A percentile compares a stretch with the other conserved stretches of the same genome.
These are phyloP conservation scores for Pichia inconspicua DNA, from an alignment of 1,139 yeast genomes.

Conservation along the genomic window DNA sequence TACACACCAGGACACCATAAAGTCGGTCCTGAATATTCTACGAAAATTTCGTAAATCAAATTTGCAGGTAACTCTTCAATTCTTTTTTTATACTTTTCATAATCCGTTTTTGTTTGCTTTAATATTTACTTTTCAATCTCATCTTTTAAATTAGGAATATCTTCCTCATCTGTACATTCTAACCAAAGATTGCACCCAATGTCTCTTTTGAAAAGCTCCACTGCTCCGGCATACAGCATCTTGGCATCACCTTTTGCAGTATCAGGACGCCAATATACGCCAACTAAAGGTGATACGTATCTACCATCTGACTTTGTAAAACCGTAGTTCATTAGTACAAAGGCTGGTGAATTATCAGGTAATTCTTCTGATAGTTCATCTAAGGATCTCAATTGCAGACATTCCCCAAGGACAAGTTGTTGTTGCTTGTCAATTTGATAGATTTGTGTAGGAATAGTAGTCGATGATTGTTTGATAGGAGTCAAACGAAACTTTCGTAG, in stretches of 20 bases:
- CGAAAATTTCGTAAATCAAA: too few relatives aligned
- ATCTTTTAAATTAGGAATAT: slow-evolving; percentile 42
- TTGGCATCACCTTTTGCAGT: slow-evolving; percentile 70
- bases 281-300: slow-evolving; percentile 61
- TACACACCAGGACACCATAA: not conserved
- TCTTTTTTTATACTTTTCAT: not conserved
- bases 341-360: slow-evolving; percentile 80
- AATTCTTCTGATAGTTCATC: slow-evolving; percentile 65
- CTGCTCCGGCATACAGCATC: slow-evolving; percentile 88
- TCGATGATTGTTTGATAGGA: slow-evolving; percentile 40
- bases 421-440: slow-evolving; percentile 52
- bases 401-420: slow-evolving; percentile 37
- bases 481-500: slow-evolving; percentile 43
- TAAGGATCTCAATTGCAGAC: slow-evolving; percentile 48
- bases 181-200: slow-evolving; percentile 59
- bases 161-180: slow-evolving; percentile 55
- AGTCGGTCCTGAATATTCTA: not conserved
- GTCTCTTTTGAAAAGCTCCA: slow-evolving; percentile 67
- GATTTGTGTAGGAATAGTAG: slow-evolving; percentile 55
- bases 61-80: not conserved
- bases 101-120: not conserved
- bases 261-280: slow-evolving; percentile 80
- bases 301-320: slow-evolving; percentile 60
- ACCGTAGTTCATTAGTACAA: slow-evolving; percentile 71
- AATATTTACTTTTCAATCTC: slow-evolving; percentile 17